Evolutionary conservation across 2,329 filamentous ascomycete species (phyloP).

Genomic region (Clonostachys byssicola): DNA sequence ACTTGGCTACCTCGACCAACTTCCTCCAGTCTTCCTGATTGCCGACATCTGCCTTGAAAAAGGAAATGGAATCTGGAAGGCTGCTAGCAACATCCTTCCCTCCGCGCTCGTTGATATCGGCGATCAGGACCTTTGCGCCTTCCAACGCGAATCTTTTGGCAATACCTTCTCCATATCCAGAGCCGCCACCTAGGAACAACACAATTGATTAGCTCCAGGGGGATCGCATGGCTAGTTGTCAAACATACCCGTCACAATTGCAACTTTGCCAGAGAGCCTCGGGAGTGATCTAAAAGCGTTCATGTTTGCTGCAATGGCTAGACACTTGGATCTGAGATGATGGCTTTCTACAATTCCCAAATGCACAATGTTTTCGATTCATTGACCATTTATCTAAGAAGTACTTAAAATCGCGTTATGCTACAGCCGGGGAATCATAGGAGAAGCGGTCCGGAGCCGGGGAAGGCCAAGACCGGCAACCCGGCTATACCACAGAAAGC

Average conservation of each 20-base stretch:
- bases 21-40: slow-evolving; percentile 2
- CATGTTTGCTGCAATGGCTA: no score
- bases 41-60: slow-evolving; percentile 1
- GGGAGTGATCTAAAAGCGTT: no score
- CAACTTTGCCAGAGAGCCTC: slow-evolving; percentile 43
- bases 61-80: background rate
- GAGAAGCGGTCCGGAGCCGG: no score
- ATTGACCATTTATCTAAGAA: no score
- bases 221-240: slow-evolving; percentile 23
- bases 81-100: slow-evolving; percentile 54
- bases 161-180: slow-evolving; percentile 79
- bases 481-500: no score
- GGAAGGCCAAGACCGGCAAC: no score
- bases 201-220: background rate
- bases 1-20: background rate
- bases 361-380: no score
- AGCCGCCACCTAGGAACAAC: slow-evolving; percentile 18
- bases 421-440: no score
- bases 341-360: no score
- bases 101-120: slow-evolving; percentile 67
- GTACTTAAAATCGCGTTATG: no score
- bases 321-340: no score
- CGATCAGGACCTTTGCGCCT: slow-evolving; percentile 71
- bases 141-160: slow-evolving; percentile 73
- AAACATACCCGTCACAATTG: slow-evolving; percentile 71